These are phyloP conservation scores for Ophiostoma sp. DNA, from an alignment of 2,329 filamentous ascomycete genomes.

Conservation along the genomic window DNA sequence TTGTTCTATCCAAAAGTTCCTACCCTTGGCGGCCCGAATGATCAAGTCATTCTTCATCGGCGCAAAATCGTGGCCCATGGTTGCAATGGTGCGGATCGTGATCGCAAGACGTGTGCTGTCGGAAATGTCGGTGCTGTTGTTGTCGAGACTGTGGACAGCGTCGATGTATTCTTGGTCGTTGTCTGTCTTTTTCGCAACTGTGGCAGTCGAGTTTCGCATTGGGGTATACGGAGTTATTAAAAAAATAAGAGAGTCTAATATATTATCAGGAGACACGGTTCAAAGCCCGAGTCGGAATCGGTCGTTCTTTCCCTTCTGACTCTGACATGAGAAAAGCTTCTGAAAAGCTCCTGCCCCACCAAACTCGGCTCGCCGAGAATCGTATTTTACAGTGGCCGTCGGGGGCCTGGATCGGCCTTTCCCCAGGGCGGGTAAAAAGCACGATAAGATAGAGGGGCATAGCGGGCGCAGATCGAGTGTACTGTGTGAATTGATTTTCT, in stretches of 20 bases:
- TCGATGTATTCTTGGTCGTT: not conserved
- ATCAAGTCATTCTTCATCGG: constrained; percentile 91
- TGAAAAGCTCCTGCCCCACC: constrained; percentile 17
- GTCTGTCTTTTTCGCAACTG: not conserved
- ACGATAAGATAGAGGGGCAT: constrained; percentile 10
- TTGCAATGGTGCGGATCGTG: not conserved
- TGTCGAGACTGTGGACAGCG: constrained; percentile 9
- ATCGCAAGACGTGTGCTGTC: constrained; percentile 13
- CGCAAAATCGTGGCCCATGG: constrained; percentile 71
- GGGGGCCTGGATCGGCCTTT: constrained; percentile 19
- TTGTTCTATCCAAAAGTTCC: constrained; percentile 29
- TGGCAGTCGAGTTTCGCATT: constrained; percentile 15
- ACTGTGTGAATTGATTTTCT: constrained; percentile 5
- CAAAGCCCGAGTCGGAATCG: not conserved
- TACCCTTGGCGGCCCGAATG: constrained; percentile 86
- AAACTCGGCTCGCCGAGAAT: not conserved
- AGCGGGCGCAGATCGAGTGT: not conserved
- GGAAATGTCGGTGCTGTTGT: constrained; percentile 15
- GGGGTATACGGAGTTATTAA: not conserved
- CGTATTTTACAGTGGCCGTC: constrained; percentile 13
- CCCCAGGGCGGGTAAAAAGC: constrained; percentile 7
- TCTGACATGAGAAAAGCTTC: constrained; percentile 19
- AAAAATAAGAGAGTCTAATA: not conserved
- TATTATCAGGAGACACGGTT: not conserved
- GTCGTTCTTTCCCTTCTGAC: constrained; percentile 1